Conservation (phyloP, 306 rosid genomes). For the Glycine latifolia region DNA sequence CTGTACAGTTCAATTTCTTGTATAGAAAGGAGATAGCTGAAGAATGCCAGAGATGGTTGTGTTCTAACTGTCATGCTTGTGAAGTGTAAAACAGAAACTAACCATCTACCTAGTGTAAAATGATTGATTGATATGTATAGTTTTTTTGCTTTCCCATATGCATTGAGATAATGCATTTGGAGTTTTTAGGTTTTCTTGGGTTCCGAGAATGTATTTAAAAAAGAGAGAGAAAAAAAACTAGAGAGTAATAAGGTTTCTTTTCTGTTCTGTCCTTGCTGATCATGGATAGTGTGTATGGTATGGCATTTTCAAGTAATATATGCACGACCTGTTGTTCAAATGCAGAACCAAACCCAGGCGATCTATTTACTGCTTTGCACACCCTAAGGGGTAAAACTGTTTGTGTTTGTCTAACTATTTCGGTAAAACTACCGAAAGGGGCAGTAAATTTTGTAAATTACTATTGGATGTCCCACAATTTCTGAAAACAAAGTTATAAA, state of each 20-base stretch:
- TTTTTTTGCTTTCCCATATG: constrained; percentile 18
- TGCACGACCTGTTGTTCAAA: too few species aligned
- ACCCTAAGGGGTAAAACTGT: too few species aligned
- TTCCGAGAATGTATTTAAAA: background rate
- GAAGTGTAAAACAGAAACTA: constrained; percentile 32
- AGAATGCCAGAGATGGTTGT: constrained; percentile 39
- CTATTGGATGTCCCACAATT: too few species aligned
- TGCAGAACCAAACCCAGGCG: too few species aligned
- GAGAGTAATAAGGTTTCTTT: background rate
- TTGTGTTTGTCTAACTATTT: too few species aligned
- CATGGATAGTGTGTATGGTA: background rate
- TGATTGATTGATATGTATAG: constrained; percentile 48
- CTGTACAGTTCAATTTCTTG: constrained; percentile 49
- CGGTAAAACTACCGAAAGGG: too few species aligned
- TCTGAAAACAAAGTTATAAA: too few species aligned
- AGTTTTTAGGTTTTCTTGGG: background rate
- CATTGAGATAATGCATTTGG: constrained; percentile 14
- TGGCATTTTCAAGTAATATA: too few species aligned
- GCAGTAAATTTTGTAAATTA: too few species aligned
- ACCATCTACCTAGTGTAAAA: constrained; percentile 30
- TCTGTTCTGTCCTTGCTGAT: background rate
- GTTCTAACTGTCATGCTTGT: constrained; percentile 1
- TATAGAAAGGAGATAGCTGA: constrained; percentile 46
- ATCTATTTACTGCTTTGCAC: too few species aligned
- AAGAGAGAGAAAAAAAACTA: constrained; percentile 3